Evolutionary conservation across 2,329 filamentous ascomycete species (phyloP).

Genomic region (Cytospora piceicola): DNA sequence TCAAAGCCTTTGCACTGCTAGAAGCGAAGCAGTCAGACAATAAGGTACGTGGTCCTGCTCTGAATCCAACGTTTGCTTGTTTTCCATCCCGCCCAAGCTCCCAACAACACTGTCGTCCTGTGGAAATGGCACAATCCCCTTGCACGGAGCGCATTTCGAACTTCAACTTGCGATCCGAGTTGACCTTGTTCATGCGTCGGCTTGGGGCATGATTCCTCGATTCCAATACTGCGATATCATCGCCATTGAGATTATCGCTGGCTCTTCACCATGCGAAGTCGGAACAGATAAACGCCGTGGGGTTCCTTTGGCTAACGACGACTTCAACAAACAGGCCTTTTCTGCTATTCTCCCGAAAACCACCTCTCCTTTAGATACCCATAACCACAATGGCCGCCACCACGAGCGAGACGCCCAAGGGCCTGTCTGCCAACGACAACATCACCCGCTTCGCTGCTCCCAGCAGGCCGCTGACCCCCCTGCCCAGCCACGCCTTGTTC

Average conservation of each 20-base stretch:
- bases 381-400: slow-evolving; percentile 57
- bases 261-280: background rate
- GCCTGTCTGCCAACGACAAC: slow-evolving; percentile 90
- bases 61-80: background rate
- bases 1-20: slow-evolving; percentile 24
- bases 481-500: slow-evolving; percentile 88
- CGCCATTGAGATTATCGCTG: background rate
- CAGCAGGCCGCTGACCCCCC: slow-evolving; percentile 88
- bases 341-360: slow-evolving; percentile 25
- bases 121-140: background rate
- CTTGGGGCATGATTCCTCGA: background rate
- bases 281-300: background rate
- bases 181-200: background rate
- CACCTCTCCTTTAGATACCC: slow-evolving; percentile 27
- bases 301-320: slow-evolving; percentile 13
- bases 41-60: slow-evolving; percentile 24
- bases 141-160: background rate
- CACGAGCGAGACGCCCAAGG: slow-evolving; percentile 52
- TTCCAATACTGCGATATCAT: background rate
- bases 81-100: slow-evolving; percentile 8
- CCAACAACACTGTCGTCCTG: background rate
- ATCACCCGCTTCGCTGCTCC: slow-evolving; percentile 95
- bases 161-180: background rate
- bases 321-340: slow-evolving; percentile 3
- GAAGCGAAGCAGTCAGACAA: slow-evolving; percentile 23